Conservation (phyloP, 2,329 filamentous ascomycete species). For the Sporothrix humicola region DNA sequence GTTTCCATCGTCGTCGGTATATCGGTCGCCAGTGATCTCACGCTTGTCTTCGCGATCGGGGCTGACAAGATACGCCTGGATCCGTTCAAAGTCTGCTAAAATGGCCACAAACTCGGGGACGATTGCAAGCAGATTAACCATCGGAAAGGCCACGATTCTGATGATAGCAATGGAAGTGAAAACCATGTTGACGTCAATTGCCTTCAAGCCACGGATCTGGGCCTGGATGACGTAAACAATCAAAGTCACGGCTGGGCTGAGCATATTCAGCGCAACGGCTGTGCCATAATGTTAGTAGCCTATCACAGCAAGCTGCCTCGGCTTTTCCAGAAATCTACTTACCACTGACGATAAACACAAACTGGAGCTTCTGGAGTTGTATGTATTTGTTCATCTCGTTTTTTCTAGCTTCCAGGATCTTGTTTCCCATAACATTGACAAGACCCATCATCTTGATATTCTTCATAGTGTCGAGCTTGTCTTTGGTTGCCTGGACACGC, state of each 20-base stretch:
- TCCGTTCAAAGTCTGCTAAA: neutral
- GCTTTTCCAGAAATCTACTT: neutral
- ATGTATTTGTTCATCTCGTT: neutral
- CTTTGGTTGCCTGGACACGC: neutral
- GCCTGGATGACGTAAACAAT: neutral
- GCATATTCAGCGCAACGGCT: slow-evolving; percentile 1
- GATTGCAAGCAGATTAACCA: neutral
- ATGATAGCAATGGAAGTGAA: slow-evolving; percentile 3
- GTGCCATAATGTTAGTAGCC: neutral
- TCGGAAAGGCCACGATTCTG: neutral
- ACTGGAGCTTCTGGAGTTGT: neutral
- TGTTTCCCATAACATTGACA: neutral
- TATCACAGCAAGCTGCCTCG: neutral
- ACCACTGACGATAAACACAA: slow-evolving; percentile 5
- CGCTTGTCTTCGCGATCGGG: slow-evolving; percentile 5
- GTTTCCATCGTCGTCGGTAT: neutral
- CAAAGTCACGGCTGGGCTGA: neutral
- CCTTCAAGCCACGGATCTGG: neutral
- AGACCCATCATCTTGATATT: slow-evolving; percentile 5
- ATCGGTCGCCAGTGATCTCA: neutral
- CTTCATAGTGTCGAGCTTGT: neutral
- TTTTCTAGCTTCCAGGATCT: neutral
- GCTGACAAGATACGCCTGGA: neutral
- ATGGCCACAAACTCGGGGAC: neutral
- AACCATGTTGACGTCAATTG: neutral